Base-by-base conservation (phyloP, 768 basidiomycete species). In the Suillus discolor region DNA sequence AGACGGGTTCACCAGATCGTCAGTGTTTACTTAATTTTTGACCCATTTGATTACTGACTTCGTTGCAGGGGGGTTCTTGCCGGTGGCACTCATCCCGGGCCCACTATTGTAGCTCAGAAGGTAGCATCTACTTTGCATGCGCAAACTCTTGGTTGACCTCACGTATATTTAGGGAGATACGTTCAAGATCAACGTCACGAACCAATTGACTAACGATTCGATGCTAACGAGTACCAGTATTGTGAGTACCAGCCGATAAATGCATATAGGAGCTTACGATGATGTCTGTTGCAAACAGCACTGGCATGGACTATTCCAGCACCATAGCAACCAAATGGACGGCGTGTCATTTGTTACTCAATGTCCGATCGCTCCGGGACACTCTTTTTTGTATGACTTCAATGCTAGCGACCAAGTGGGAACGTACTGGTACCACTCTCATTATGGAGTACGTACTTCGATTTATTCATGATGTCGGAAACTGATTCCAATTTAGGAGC, bases 401-500 rank as follows among this genome's bases (percentile, higher is more conserved):
- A 20, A 20, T 54, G 28, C 53, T 54, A 18, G 18, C 28, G 18
- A 31, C 18, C 53, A 54, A 54, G 53, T 31, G 18, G 53, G 53
- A 20, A 54, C 53, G 4, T 20, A 31, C 6, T 54, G 53, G 53
- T 54, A 54, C 31, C 53, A 54, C 18, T 54, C 53, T 20, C 53
- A 54, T 54, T 54, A 54, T 31, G 53, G 53, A 34, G 31, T 54
- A 2, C 31, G 53, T 36, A 9, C 36, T 31, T 54, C 18, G 9
- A 12, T 20, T 54, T 54, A 31, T 41, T 54, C 18, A 54, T 4
- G 53, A 9, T 31, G 53, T 12, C 4, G 4, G 28, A 1, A 4
- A 54, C 31, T 54, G 31, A 54, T 1, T 31, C 34, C 9, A 31
- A 18, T 31, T 11, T 5, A 54, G 53, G 53, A 79, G 0, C 85